phyloP scores from a whole-genome alignment of 179 eudicot genomes.

The Amaranthus tricolor region DNA sequence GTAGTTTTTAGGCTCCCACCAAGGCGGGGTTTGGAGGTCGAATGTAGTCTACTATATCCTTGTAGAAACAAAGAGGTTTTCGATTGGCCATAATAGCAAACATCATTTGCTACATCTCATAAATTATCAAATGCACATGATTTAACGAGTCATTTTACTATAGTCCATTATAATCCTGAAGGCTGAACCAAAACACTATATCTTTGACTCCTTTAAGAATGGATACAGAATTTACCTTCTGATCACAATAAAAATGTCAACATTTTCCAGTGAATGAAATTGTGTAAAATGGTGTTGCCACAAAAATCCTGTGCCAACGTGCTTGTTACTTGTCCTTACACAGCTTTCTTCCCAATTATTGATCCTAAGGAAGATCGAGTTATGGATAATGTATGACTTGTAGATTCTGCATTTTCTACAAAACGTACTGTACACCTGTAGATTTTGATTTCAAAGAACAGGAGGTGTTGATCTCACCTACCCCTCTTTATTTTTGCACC shows the following conservation, averaged over 20 bases:
- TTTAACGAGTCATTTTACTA: too few relatives aligned
- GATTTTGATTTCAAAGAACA: neutral
- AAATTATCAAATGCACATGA: too few relatives aligned
- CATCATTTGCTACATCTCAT: too few relatives aligned
- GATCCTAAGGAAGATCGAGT: neutral
- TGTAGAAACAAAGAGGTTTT: too few relatives aligned
- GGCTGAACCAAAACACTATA: too few relatives aligned
- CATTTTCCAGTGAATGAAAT: neutral
- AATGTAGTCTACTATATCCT: too few relatives aligned
- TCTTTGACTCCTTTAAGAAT: too few relatives aligned
- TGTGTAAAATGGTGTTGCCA: neutral
- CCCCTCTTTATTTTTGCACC: neutral
- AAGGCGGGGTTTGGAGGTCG: too few relatives aligned
- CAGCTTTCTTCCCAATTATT: neutral
- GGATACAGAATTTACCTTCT: neutral
- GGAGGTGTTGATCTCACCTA: neutral
- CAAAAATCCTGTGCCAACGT: neutral
- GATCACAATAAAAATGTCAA: neutral
- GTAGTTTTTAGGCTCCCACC: too few relatives aligned
- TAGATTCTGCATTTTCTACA: neutral
- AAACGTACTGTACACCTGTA: neutral
- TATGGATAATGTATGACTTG: neutral
- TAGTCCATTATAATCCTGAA: too few relatives aligned
- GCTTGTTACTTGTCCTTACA: neutral
- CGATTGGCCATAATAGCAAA: too few relatives aligned